Conservation (phyloP, 805 yeast genomes). For the Groenewaldozyma salmanticensis region DNA sequence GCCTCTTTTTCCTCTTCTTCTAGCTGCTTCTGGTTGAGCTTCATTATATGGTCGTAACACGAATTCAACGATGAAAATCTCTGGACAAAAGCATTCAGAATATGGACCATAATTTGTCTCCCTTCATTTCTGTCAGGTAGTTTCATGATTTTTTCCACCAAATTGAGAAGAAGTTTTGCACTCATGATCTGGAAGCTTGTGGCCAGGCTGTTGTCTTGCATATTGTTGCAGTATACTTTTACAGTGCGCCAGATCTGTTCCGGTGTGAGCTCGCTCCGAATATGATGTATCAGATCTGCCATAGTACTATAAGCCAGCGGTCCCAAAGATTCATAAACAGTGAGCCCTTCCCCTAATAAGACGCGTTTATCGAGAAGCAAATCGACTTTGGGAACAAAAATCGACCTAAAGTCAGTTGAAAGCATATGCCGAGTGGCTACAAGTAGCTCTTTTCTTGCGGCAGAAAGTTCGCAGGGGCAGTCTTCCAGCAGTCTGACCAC, state of each 20-base stretch:
- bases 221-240: conserved; percentile 63
- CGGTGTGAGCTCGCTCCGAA: conserved; percentile 70
- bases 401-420: conserved; percentile 73
- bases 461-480: conserved; percentile 87
- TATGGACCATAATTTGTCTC: conserved; percentile 72
- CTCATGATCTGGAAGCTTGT: conserved; percentile 93
- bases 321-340: conserved; percentile 79
- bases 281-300: conserved; percentile 91
- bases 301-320: conserved; percentile 93
- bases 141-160: conserved; percentile 81
- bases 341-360: conserved; percentile 84
- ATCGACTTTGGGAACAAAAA: conserved; percentile 80
- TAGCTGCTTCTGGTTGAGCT: conserved; percentile 37
- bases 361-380: conserved; percentile 78
- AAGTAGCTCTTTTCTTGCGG: conserved; percentile 83
- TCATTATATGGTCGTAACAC: conserved; percentile 55
- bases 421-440: conserved; percentile 95
- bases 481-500: conserved; percentile 82
- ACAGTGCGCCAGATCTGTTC: conserved; percentile 85
- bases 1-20: conserved; percentile 27
- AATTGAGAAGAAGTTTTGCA: conserved; percentile 76
- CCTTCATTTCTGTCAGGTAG: conserved; percentile 74
- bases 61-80: conserved; percentile 68
- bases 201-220: conserved; percentile 74
- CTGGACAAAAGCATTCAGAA: conserved; percentile 79